phyloP scores from a whole-genome alignment of 805 yeast species.

The Metschnikowia amazonensis region DNA sequence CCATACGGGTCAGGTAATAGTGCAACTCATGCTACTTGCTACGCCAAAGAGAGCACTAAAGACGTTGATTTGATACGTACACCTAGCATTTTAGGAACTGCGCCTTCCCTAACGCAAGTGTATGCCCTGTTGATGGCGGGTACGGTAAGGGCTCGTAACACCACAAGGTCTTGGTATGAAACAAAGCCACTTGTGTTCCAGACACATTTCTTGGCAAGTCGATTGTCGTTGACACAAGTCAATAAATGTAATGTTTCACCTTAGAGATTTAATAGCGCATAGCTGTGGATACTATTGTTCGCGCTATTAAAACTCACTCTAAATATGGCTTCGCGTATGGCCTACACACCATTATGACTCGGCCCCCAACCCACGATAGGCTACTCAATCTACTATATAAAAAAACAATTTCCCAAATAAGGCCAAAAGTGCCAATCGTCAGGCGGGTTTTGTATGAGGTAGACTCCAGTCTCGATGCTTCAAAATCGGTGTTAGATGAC shows the following conservation, averaged over 20 bases:
- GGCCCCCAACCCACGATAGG: slow-evolving; percentile 21
- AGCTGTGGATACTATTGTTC: background rate
- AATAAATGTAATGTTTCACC: background rate
- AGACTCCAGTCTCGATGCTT: slow-evolving; percentile 6
- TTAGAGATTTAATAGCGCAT: background rate
- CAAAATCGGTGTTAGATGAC: slow-evolving; percentile 25
- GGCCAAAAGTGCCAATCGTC: slow-evolving; percentile 26
- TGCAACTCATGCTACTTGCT: background rate
- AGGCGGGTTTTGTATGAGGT: slow-evolving; percentile 27
- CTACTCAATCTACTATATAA: slow-evolving; percentile 29
- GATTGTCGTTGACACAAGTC: background rate
- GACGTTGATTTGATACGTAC: background rate
- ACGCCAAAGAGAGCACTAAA: background rate
- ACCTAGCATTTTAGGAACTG: background rate
- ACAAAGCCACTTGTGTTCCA: background rate
- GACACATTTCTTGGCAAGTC: background rate
- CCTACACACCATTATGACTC: slow-evolving; percentile 1
- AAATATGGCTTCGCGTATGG: background rate
- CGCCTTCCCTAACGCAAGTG: background rate
- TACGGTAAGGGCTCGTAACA: background rate
- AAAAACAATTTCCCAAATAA: slow-evolving; percentile 28
- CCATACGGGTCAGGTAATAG: background rate
- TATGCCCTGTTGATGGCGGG: background rate
- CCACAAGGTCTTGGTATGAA: background rate
- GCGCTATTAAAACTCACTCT: background rate